Percentiles rank a stretch among this genome's conserved stretches.
phyloP scores from a whole-genome alignment of 2,329 filamentous ascomycete species.

The Bimuria novae-zelandiae region DNA sequence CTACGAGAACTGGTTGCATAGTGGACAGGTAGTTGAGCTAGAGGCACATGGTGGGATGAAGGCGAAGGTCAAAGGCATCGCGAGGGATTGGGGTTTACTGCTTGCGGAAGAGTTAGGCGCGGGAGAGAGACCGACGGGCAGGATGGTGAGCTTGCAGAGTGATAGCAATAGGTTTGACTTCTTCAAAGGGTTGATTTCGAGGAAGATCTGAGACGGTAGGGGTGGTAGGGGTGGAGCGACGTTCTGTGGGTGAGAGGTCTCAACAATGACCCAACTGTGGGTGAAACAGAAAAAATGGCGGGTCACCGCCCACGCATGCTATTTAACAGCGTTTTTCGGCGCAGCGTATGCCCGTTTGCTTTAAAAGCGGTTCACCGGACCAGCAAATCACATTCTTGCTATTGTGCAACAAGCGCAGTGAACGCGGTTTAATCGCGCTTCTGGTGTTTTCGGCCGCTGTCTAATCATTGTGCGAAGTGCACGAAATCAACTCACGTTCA shows the following conservation, averaged over 20 bases:
- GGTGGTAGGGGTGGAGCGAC: background rate
- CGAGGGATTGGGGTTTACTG: constrained; percentile 86
- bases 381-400: too few species aligned
- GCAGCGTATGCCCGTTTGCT: too few species aligned
- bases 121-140: constrained; percentile 75
- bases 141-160: constrained; percentile 82
- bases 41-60: constrained; percentile 77
- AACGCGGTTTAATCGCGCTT: background rate
- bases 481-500: background rate
- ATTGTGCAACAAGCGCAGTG: background rate
- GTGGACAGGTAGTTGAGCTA: constrained; percentile 67
- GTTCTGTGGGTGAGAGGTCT: background rate
- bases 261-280: too few species aligned
- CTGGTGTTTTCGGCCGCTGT: background rate
- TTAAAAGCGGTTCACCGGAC: too few species aligned
- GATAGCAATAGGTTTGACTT: constrained; percentile 99
- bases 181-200: constrained; percentile 82
- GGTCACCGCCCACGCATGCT: too few species aligned
- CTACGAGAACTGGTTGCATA: constrained; percentile 75
- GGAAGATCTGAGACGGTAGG: constrained; percentile 64
- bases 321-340: background rate
- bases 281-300: too few species aligned
- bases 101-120: constrained; percentile 80
- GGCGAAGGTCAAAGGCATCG: constrained; percentile 84
- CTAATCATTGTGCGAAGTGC: background rate